Conservation (phyloP, 805 yeast species). For the Wickerhamomyces chaumierensis region DNA sequence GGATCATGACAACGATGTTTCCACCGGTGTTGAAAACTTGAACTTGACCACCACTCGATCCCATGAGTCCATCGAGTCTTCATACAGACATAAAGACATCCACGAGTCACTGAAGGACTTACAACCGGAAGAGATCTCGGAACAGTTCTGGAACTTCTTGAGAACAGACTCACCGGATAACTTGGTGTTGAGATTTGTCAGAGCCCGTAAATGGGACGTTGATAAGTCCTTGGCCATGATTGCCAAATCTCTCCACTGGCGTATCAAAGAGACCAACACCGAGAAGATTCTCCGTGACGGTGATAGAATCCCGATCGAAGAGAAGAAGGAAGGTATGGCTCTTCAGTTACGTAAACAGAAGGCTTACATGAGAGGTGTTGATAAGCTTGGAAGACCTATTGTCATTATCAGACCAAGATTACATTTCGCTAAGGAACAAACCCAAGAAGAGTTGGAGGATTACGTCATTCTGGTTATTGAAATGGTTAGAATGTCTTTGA, state of each 20-base stretch:
- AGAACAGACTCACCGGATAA: conserved; percentile 81
- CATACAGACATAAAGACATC: conserved; percentile 27
- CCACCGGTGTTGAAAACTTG: conserved; percentile 6
- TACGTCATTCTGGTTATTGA: conserved; percentile 75
- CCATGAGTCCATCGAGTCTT: conserved; percentile 19
- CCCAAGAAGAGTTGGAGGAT: conserved; percentile 59
- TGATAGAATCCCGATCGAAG: conserved; percentile 49
- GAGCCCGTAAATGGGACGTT: conserved; percentile 82
- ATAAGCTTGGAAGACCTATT: conserved; percentile 64
- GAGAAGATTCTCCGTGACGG: conserved; percentile 59
- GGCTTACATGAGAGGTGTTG: conserved; percentile 66
- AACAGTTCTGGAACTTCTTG: conserved; percentile 45
- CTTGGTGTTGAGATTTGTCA: conserved; percentile 57
- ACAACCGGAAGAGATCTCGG: conserved; percentile 38
- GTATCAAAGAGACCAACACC: conserved; percentile 46
- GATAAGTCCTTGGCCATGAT: conserved; percentile 62
- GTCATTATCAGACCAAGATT: conserved; percentile 70
- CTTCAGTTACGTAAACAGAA: conserved; percentile 45
- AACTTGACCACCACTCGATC: conserved; percentile 18
- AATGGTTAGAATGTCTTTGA: conserved; percentile 62
- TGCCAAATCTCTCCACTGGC: conserved; percentile 67
- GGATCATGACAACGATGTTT: conserved; percentile 1
- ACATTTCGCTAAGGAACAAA: conserved; percentile 60
- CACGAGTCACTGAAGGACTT: conserved; percentile 40
- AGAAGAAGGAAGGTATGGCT: conserved; percentile 30